A percentile compares a stretch with the other conserved stretches of the same genome.
phyloP scores from a whole-genome alignment of 129 eudicot species.

The Flaveria robusta region DNA sequence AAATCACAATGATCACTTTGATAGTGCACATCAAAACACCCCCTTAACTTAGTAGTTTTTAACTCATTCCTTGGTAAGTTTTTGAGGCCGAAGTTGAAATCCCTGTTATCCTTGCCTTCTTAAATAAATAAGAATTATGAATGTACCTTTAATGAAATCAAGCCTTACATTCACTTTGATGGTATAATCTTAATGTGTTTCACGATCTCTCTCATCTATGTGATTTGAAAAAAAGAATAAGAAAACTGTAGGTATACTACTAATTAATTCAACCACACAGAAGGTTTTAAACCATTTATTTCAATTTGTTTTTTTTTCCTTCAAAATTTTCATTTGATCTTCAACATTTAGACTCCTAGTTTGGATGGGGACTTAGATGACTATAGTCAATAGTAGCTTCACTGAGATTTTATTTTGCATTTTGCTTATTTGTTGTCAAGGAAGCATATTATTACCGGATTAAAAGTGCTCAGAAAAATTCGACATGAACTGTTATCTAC shows the following conservation, averaged over 20 bases:
- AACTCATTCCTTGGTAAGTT: background rate
- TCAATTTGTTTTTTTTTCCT: background rate
- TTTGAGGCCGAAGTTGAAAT: background rate
- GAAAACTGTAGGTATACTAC: background rate
- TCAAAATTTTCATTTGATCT: too few relatives aligned
- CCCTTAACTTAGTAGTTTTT: background rate
- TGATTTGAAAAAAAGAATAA: background rate
- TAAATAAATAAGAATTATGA: background rate
- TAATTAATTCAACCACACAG: background rate
- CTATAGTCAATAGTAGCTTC: constrained; percentile 13
- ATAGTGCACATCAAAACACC: background rate
- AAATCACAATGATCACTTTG: background rate
- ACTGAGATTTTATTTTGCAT: too few relatives aligned
- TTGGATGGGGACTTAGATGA: background rate
- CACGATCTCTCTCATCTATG: background rate
- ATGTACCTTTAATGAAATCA: background rate
- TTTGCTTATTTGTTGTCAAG: too few relatives aligned
- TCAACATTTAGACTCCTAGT: background rate
- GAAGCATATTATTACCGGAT: too few relatives aligned
- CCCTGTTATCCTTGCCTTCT: background rate
- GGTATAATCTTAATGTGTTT: background rate
- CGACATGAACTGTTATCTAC: background rate
- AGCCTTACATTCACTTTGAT: too few relatives aligned
- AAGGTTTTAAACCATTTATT: background rate
- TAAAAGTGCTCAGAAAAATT: background rate